These are phyloP conservation scores for Nothophytophthora sp. DNA, from an alignment of 352 stramenopile genomes.

Conservation along the genomic window DNA sequence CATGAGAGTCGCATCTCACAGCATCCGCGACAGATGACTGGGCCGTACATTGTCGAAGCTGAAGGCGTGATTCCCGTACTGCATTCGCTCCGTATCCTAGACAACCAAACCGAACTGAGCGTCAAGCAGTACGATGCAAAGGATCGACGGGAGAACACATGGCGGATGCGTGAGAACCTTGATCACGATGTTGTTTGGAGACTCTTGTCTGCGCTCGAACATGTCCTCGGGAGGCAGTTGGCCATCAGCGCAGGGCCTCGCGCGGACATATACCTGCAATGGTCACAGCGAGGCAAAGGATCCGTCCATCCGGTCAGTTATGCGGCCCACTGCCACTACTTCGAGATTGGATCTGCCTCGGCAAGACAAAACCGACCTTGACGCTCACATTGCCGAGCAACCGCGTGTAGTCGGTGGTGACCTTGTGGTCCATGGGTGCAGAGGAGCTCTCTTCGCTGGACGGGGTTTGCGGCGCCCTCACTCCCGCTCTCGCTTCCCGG, in stretches of 20 bases:
- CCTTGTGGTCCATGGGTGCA: conserved; percentile 76
- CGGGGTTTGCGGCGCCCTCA: too few species aligned
- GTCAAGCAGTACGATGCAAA: background rate
- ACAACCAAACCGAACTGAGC: too few species aligned
- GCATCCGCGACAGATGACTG: background rate
- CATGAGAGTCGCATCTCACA: too few species aligned
- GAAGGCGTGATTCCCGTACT: conserved; percentile 87
- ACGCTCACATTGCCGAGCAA: conserved; percentile 78
- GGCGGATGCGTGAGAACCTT: conserved; percentile 37
- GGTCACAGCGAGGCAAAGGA: background rate
- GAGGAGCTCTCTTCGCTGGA: too few species aligned
- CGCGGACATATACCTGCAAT: conserved; percentile 69
- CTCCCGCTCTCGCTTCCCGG: too few species aligned
- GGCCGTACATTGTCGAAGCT: conserved; percentile 75
- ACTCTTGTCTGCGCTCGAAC: conserved; percentile 81
- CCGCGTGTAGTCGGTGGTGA: conserved; percentile 86
- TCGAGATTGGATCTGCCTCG: background rate
- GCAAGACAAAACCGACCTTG: conserved; percentile 35
- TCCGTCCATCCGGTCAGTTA: background rate
- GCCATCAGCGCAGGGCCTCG: conserved; percentile 75
- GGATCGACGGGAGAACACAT: background rate
- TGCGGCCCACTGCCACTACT: too few species aligned
- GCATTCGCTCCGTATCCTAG: conserved; percentile 81
- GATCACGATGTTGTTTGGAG: conserved; percentile 82
- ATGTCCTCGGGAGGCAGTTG: conserved; percentile 72